A percentile compares a stretch with the other conserved stretches of the same genome.
Conservation (phyloP, 2,329 filamentous ascomycete species). For the Xylariaceae sp. region DNA sequence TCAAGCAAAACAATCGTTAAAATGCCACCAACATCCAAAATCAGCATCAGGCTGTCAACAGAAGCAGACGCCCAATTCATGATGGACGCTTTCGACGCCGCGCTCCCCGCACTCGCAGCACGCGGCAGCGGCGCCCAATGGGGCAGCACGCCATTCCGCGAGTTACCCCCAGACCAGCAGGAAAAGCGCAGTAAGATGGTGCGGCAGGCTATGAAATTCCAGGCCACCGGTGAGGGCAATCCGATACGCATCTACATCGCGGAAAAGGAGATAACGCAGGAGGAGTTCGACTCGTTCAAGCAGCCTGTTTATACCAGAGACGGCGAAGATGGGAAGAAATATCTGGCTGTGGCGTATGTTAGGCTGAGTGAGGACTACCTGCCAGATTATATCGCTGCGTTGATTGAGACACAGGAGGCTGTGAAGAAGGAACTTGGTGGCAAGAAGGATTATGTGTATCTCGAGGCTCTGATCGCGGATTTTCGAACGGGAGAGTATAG, state of each 20-base stretch:
- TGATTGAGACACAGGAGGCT: neutral
- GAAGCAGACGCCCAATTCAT: slow-evolving; percentile 12
- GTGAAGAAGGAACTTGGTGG: slow-evolving; percentile 13
- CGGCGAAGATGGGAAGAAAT: slow-evolving; percentile 3
- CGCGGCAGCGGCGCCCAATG: slow-evolving; percentile 19
- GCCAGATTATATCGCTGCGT: slow-evolving; percentile 2
- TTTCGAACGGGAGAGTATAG: slow-evolving; percentile 11
- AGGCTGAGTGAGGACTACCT: slow-evolving; percentile 10
- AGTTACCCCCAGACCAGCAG: neutral
- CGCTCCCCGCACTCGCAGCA: slow-evolving; percentile 13
- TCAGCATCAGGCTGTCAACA: neutral
- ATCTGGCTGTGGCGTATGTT: slow-evolving; percentile 11
- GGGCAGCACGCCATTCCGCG: slow-evolving; percentile 11
- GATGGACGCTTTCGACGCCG: slow-evolving; percentile 15
- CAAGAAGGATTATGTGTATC: slow-evolving; percentile 11
- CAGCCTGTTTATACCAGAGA: slow-evolving; percentile 4
- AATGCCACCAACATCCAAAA: neutral
- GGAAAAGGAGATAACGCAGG: slow-evolving; percentile 12
- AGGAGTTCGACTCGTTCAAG: slow-evolving; percentile 2
- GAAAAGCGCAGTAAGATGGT: slow-evolving; percentile 1
- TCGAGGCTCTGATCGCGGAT: slow-evolving; percentile 18
- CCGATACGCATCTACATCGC: slow-evolving; percentile 14
- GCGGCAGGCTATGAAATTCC: slow-evolving; percentile 6
- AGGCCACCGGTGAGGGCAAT: slow-evolving; percentile 9
- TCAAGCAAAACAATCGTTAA: no score